Evolutionary conservation across 768 basidiomycete species (phyloP).

Genomic region (Mycena rebaudengoi): DNA sequence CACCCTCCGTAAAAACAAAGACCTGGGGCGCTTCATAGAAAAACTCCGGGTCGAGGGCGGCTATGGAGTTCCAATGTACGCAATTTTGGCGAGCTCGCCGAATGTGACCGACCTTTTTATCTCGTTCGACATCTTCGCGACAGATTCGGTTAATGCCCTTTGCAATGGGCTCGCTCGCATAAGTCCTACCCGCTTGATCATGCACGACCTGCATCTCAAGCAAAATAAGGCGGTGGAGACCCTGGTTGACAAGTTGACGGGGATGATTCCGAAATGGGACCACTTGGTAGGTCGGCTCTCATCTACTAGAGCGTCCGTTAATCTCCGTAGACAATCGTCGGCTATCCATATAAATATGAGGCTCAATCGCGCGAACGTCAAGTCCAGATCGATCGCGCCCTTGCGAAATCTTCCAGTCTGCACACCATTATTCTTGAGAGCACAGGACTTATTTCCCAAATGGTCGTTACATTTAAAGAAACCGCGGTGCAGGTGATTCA

Average conservation of each 20-base stretch:
- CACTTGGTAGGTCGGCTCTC: not conserved
- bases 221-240: not conserved
- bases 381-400: not conserved
- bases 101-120: not conserved
- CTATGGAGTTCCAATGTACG: no score
- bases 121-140: not conserved
- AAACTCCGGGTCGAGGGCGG: no score
- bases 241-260: not conserved
- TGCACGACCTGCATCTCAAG: not conserved
- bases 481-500: conserved; percentile 3
- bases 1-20: no score
- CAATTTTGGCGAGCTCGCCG: no score
- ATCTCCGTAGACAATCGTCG: not conserved
- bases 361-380: not conserved
- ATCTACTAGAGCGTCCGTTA: not conserved
- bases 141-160: conserved; percentile 12
- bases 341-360: not conserved
- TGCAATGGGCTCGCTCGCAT: conserved; percentile 13
- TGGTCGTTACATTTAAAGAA: not conserved
- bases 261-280: conserved; percentile 5
- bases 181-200: conserved; percentile 10
- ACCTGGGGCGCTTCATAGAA: no score
- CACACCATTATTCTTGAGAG: not conserved
- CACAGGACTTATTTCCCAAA: not conserved
- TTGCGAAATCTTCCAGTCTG: not conserved